phyloP scores from a whole-genome alignment of 106 monocot species.

The Phalaenopsis aphrodite region DNA sequence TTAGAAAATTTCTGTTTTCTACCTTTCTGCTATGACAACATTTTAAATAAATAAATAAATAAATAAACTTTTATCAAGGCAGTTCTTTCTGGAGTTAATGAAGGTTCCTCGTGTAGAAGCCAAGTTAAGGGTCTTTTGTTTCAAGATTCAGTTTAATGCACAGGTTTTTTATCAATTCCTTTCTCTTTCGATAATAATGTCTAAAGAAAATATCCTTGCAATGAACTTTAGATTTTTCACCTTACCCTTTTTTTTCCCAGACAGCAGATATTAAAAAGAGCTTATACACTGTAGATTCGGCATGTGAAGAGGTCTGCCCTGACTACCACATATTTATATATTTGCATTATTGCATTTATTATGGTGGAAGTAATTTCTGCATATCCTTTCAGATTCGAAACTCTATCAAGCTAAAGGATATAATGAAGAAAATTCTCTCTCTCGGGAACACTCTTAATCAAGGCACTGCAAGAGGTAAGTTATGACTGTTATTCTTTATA shows the following conservation, averaged over 20 bases:
- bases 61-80: no score
- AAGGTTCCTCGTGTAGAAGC: conserved; percentile 26
- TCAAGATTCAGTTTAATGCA: conserved; percentile 13
- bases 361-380: background rate
- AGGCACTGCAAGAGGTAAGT: conserved; percentile 84
- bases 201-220: background rate
- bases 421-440: conserved; percentile 84
- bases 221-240: background rate
- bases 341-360: background rate
- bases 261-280: conserved; percentile 57
- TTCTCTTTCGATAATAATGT: background rate
- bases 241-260: conserved; percentile 28
- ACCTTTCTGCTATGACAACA: no score
- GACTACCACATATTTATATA: background rate
- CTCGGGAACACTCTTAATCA: conserved; percentile 90
- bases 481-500: no score
- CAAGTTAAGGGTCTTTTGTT: conserved; percentile 23
- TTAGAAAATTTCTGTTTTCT: no score
- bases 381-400: conserved; percentile 43
- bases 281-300: conserved; percentile 50
- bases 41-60: no score
- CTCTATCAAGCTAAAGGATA: conserved; percentile 84
- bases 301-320: conserved; percentile 63
- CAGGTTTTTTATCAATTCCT: background rate
- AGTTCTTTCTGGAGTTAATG: conserved; percentile 25